Percentiles rank a stretch among this genome's conserved stretches.
Evolutionary conservation across 2,329 filamentous ascomycete species (phyloP).

Genomic region (Lasiodiplodia gonubiensis): DNA sequence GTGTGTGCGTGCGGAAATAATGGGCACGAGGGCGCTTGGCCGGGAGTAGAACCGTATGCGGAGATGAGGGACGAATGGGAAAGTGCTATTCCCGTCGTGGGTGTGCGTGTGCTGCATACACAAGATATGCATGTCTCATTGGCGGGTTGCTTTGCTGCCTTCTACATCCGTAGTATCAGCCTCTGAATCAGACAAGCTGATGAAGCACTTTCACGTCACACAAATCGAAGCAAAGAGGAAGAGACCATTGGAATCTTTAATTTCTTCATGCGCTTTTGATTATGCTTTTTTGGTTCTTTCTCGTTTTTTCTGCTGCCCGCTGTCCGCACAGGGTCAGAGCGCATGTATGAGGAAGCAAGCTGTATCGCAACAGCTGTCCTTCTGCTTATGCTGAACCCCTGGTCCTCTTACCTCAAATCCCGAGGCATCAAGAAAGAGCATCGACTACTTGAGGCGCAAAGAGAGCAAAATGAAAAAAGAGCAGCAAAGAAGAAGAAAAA

Average conservation of each 20-base stretch:
- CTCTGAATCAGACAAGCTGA: too few species aligned
- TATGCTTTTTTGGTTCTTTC: not conserved
- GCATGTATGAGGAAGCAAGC: not conserved
- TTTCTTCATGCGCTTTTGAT: constrained; percentile 4
- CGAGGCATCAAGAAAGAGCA: not conserved
- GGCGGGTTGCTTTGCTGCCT: too few species aligned
- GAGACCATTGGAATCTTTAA: not conserved
- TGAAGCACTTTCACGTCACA: not conserved
- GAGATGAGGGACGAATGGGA: too few species aligned
- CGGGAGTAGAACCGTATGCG: too few species aligned
- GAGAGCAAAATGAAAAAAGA: not conserved
- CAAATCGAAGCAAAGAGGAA: not conserved
- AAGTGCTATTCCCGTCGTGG: too few species aligned
- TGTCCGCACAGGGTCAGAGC: not conserved
- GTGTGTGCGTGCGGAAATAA: too few species aligned
- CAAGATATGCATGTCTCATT: too few species aligned
- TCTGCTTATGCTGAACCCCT: not conserved
- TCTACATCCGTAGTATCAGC: too few species aligned
- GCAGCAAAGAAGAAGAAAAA: not conserved
- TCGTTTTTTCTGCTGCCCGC: not conserved
- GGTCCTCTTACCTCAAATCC: not conserved
- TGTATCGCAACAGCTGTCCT: not conserved
- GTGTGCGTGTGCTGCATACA: too few species aligned
- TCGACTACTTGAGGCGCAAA: constrained; percentile 1
- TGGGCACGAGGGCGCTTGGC: too few species aligned